These are phyloP conservation scores for Auricularia cornea DNA, from an alignment of 768 basidiomycete species.

Conservation along the genomic window DNA sequence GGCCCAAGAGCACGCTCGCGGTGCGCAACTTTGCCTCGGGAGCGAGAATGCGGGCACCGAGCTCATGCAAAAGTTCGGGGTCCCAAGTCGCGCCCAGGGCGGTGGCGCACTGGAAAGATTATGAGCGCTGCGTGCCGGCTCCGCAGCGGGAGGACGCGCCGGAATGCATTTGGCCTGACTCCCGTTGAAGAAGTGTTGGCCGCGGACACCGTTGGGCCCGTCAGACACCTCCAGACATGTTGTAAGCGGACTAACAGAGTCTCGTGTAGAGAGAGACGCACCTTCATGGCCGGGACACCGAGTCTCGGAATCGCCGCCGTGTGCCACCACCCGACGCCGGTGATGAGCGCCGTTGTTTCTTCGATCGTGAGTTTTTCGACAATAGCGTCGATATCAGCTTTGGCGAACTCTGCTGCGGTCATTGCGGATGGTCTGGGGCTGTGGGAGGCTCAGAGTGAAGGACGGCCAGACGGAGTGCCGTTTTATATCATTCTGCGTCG, in stretches of 20 bases:
- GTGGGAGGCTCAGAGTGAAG: no score
- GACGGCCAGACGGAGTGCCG: no score
- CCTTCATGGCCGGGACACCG: constrained; percentile 66
- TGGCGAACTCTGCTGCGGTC: constrained; percentile 45
- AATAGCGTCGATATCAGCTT: constrained; percentile 50
- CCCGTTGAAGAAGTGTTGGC: constrained; percentile 72
- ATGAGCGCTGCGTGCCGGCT: no score
- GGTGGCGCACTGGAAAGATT: constrained; percentile 57
- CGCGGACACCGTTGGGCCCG: constrained; percentile 69
- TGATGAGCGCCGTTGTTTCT: constrained; percentile 63
- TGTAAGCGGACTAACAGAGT: no score
- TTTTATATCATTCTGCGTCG: no score
- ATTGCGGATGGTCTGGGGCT: no score
- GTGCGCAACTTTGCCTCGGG: constrained; percentile 62
- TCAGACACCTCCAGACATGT: constrained; percentile 80
- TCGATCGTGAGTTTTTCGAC: constrained; percentile 62
- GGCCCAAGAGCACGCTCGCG: constrained; percentile 63
- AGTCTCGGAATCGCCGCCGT: constrained; percentile 59
- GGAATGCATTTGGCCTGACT: constrained; percentile 76
- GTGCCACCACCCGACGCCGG: constrained; percentile 73
- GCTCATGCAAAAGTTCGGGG: constrained; percentile 48
- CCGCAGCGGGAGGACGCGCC: constrained; percentile 22
- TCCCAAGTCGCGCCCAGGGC: constrained; percentile 73
- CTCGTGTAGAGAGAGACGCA: no score
- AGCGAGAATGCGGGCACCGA: constrained; percentile 61